These are phyloP conservation scores for Bryum argenteum DNA, from an alignment of 225 moss, liverwort and hornwort genomes.

Conservation along the genomic window DNA sequence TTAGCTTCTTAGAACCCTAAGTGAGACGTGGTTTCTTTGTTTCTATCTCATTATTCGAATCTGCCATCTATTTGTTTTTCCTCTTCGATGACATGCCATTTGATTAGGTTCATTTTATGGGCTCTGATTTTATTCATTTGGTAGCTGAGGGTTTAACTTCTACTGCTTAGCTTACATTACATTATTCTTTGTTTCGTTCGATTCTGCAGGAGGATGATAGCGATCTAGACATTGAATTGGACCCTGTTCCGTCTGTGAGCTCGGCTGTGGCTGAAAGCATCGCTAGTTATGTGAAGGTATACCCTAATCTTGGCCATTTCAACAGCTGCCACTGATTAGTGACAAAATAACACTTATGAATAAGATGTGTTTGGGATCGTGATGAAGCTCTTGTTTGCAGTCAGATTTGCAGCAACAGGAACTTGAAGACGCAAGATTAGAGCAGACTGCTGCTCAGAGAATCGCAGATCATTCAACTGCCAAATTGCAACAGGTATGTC, in stretches of 20 bases:
- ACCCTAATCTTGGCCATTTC: constrained; percentile 8
- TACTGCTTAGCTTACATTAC: no score
- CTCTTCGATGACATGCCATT: neutral
- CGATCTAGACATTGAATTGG: constrained; percentile 80
- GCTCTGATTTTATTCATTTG: no score
- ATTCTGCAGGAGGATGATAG: constrained; percentile 80
- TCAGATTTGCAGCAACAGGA: constrained; percentile 79
- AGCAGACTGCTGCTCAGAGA: constrained; percentile 50
- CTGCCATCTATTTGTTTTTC: neutral
- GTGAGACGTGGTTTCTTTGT: neutral
- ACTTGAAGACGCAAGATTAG: constrained; percentile 40
- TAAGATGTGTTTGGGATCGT: neutral
- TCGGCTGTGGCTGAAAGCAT: constrained; percentile 53
- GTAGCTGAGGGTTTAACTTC: neutral
- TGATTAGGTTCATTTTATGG: no score
- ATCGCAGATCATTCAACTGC: constrained; percentile 34
- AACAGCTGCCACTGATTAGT: neutral
- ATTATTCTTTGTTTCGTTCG: neutral
- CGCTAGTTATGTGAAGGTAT: constrained; percentile 82
- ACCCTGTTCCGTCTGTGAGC: constrained; percentile 66
- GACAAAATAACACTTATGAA: neutral
- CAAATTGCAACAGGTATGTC: constrained; percentile 55
- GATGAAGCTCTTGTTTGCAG: constrained; percentile 36
- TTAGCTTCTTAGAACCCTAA: neutral
- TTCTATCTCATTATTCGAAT: neutral